phyloP scores from a whole-genome alignment of 2,329 filamentous ascomycete species.

The Dactylella cylindrospora region DNA sequence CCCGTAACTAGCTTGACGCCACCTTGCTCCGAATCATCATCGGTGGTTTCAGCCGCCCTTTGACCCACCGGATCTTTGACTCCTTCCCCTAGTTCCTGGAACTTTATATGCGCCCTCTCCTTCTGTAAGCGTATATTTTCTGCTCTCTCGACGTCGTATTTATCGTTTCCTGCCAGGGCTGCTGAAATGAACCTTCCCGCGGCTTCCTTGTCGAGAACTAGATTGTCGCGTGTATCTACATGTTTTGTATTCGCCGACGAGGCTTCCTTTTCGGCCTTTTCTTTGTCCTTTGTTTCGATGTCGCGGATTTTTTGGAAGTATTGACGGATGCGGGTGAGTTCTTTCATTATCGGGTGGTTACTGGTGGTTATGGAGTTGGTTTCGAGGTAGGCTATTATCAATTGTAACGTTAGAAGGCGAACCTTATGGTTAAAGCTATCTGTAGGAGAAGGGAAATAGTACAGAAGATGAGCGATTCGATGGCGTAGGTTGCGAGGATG shows the following conservation, averaged over 20 bases:
- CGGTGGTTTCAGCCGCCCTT: slow-evolving; percentile 11
- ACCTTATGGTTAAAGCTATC: background rate
- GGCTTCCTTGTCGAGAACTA: slow-evolving; percentile 47
- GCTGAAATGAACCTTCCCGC: slow-evolving; percentile 66
- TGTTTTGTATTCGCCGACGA: slow-evolving; percentile 51
- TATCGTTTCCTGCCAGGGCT: slow-evolving; percentile 64
- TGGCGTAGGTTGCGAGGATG: slow-evolving; percentile 80
- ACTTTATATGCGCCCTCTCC: slow-evolving; percentile 57
- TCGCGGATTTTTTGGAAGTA: slow-evolving; percentile 91
- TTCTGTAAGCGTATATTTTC: slow-evolving; percentile 58
- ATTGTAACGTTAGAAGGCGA: slow-evolving; percentile 10
- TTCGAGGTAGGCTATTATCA: slow-evolving; percentile 66
- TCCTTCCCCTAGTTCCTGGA: slow-evolving; percentile 53
- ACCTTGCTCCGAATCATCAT: slow-evolving; percentile 15
- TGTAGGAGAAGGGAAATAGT: slow-evolving; percentile 50
- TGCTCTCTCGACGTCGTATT: slow-evolving; percentile 57
- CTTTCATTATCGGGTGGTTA: slow-evolving; percentile 78
- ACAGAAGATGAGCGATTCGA: slow-evolving; percentile 90
- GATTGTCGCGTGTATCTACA: slow-evolving; percentile 24
- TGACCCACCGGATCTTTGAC: slow-evolving; percentile 37
- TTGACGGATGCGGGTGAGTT: slow-evolving; percentile 81
- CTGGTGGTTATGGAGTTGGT: slow-evolving; percentile 79
- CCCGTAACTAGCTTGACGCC: slow-evolving; percentile 25
- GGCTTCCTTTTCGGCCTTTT: slow-evolving; percentile 63
- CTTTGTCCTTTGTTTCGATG: slow-evolving; percentile 33